Base-by-base conservation (phyloP, 2,329 filamentous ascomycete species). In the Cladosporium halotolerans region DNA sequence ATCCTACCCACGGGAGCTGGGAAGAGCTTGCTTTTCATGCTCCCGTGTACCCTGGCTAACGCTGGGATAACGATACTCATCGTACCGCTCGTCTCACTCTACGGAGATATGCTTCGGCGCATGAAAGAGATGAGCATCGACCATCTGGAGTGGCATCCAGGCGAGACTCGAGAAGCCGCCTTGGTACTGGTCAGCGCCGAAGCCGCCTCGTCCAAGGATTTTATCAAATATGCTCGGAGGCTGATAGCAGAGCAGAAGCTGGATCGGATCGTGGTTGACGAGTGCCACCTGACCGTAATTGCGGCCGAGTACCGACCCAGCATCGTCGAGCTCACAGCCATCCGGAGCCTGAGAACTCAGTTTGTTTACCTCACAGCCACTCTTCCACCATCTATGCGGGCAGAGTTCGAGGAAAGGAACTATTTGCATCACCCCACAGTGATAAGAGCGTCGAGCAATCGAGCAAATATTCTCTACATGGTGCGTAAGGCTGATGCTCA, bases 1-100 rank as follows among this genome's bases (percentile, higher is more conserved):
- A 49, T 65, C 18, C 63, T 67, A 43, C 59, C 42, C 2, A 16
- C 16, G 2, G 16, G 16, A 16, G 16, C 16, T 2, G 16, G 16
- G 16, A 16, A 16, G 16, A 16, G 16, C 16, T 16, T 16, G 16
- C 16, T 16, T 16, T 16, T 16, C 16, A 16, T 16, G 16, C 16
- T 16, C 2, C 16, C 16, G 2, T 16, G 16, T 16, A 16, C 16
- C 16, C 16, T 16, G 16, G 2, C 16, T 16, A 2, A 16, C 16
- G 16, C 16, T 2, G 16, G 16, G 16, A 16, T 2, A 16, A 16
- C 16, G 2, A 16, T 16, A 16, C 16, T 16, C 16, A 16, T 16
- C 1, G 16, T 16, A 16, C 16, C 16, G 16, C 16, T 16, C 16
- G 16, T 16, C 16, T 16, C 16, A 16, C 16, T 16, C 16, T 2